Base-by-base conservation (phyloP, 805 yeast genomes). In the Starmera dryadoides region DNA sequence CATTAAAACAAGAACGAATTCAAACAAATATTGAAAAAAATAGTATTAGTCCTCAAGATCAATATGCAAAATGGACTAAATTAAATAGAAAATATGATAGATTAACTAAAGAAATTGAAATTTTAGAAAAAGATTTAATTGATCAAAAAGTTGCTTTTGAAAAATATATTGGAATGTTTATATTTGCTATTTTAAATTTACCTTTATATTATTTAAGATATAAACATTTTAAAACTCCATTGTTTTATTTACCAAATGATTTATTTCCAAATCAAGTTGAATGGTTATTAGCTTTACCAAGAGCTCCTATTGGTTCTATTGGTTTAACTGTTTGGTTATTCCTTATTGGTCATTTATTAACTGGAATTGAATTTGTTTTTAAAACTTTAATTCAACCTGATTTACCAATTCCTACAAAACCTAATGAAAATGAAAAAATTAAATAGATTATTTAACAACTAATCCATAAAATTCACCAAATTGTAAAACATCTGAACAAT, bases 21-120 rank as follows among this genome's bases (percentile, higher is more conserved):
- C 58, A 62, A 16, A 53, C 77, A 18, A 67, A 73, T 47, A 66
- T 63, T 12, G 76, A 79, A 49, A 73, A 87, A 44, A 66, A 75
- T 23, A 45, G 68, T 2, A 74, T 88, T 9, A 76, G 86, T 40
- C 91, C 97, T 2, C 96, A 91, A 59, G 97, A 93, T 57, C 80
- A 93, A 52, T 93, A 91, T 59, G 96, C 97, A 22, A 81, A 76
- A 53, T 93, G 98, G 98, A 94, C 97, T 1, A 87, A 87, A 58
- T 68, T 89, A 45, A 89, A 87, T 53, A 73, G 98, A 36, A 73
- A 71, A 49, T 63, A 71, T 42, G 88, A 81, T 47, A 70, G 73
- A 42, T 53, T 85, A 36, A 67, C 69, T 33, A 66, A 60, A 14
- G 77, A 83, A 43, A 63, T 82, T 33, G 71, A 68, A 15, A 41